phyloP scores from a whole-genome alignment of 169 alveolate genomes.

The Eimeria sp. region DNA sequence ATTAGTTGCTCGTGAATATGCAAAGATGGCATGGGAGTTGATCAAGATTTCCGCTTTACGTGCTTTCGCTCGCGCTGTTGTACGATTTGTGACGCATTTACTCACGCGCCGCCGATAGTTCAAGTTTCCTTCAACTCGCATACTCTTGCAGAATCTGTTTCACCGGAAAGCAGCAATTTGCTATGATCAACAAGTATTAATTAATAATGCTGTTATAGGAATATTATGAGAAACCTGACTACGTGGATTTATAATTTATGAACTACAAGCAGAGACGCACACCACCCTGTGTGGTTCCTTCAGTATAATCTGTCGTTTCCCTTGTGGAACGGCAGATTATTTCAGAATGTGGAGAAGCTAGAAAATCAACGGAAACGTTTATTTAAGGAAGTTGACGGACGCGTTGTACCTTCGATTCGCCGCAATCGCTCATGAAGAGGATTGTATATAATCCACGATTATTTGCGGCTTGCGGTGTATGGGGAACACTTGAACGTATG shows the following conservation, averaged over 20 bases:
- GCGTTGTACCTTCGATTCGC: neutral
- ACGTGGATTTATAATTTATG: neutral
- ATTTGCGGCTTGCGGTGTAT: neutral
- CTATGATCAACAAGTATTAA: neutral
- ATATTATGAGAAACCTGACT: neutral
- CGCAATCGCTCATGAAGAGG: neutral
- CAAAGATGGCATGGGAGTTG: conserved; percentile 23
- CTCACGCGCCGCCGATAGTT: conserved; percentile 59
- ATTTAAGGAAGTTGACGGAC: neutral
- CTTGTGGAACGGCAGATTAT: neutral
- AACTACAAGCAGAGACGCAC: neutral
- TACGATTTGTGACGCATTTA: conserved; percentile 9
- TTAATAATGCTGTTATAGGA: neutral
- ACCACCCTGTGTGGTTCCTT: neutral
- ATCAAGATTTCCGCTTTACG: conserved; percentile 47
- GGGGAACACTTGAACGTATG: neutral
- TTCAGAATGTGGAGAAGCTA: neutral
- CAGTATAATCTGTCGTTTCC: neutral
- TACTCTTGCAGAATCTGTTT: neutral
- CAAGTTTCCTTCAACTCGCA: neutral
- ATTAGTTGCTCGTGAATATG: conserved; percentile 47
- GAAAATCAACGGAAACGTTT: neutral
- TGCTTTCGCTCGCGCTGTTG: conserved; percentile 55
- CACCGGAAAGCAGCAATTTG: neutral
- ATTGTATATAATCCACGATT: neutral